Percentiles rank a stretch among this genome's conserved stretches.
phyloP scores from a whole-genome alignment of 805 yeast species.

The Kodamaea sagamina region DNA sequence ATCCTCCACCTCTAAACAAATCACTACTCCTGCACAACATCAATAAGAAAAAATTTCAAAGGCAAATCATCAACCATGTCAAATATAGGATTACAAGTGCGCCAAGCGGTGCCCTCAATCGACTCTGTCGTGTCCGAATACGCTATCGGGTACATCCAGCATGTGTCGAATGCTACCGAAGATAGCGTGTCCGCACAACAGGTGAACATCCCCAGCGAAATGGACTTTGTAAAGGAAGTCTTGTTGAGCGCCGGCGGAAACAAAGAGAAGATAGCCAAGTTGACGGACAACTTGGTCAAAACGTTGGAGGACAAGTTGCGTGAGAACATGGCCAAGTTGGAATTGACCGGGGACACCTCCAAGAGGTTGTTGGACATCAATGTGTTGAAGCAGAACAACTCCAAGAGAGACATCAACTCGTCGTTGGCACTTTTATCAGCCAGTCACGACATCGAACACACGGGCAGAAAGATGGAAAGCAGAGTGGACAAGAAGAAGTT shows the following conservation, averaged over 20 bases:
- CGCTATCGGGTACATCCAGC: constrained; percentile 87
- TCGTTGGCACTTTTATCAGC: constrained; percentile 78
- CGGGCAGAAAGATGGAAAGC: constrained; percentile 89
- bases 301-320: constrained; percentile 54
- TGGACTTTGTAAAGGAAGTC: constrained; percentile 63
- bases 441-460: constrained; percentile 81
- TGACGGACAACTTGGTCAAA: constrained; percentile 50
- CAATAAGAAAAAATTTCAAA: constrained; percentile 4
- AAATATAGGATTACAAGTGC: constrained; percentile 56
- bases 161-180: constrained; percentile 72
- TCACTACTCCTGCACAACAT: not conserved
- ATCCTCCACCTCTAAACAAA: not conserved
- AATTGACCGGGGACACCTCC: constrained; percentile 82
- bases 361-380: constrained; percentile 81
- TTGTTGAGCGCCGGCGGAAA: constrained; percentile 85
- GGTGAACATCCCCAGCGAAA: constrained; percentile 66
- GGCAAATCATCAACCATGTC: constrained; percentile 32
- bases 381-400: constrained; percentile 56
- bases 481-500: constrained; percentile 95
- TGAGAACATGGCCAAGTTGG: constrained; percentile 71
- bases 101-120: constrained; percentile 82
- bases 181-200: constrained; percentile 81
- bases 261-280: constrained; percentile 49
- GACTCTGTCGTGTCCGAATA: constrained; percentile 88
- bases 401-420: constrained; percentile 71